These are phyloP conservation scores for Phaseolus lunatus DNA, from an alignment of 306 rosid species.

Conservation along the genomic window DNA sequence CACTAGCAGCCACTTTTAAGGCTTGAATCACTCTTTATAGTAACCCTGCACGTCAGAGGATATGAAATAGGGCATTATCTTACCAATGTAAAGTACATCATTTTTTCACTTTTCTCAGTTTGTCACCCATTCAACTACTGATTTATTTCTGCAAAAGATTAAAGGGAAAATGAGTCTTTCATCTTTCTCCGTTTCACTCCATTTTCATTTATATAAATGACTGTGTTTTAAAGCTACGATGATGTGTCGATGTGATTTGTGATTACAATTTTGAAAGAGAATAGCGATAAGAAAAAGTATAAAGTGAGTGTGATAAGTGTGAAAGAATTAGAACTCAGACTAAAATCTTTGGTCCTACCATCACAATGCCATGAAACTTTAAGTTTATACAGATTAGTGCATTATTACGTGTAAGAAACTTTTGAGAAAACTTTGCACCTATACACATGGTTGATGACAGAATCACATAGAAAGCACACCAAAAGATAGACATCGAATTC, in stretches of 20 bases:
- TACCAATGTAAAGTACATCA: background rate
- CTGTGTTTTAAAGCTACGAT: background rate
- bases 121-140: background rate
- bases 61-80: conserved; percentile 7
- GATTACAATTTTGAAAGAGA: background rate
- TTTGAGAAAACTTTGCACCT: background rate
- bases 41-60: conserved; percentile 20
- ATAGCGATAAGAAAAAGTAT: background rate
- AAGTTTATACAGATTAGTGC: background rate
- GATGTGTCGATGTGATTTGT: conserved; percentile 9
- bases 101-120: conserved; percentile 15
- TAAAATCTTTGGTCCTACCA: background rate
- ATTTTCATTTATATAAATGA: background rate
- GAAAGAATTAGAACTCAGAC: background rate
- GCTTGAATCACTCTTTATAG: conserved; percentile 29
- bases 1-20: background rate
- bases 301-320: background rate
- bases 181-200: conserved; percentile 5
- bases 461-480: background rate
- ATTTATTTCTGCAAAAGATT: background rate
- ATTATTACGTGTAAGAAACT: conserved; percentile 1
- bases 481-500: background rate
- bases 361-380: conserved; percentile 22
- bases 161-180: background rate
- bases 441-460: background rate